Percentiles rank a stretch among this genome's conserved stretches.
These are phyloP conservation scores for Paecilomyces fulvus DNA, from an alignment of 2,329 filamentous ascomycete species.

Conservation along the genomic window DNA sequence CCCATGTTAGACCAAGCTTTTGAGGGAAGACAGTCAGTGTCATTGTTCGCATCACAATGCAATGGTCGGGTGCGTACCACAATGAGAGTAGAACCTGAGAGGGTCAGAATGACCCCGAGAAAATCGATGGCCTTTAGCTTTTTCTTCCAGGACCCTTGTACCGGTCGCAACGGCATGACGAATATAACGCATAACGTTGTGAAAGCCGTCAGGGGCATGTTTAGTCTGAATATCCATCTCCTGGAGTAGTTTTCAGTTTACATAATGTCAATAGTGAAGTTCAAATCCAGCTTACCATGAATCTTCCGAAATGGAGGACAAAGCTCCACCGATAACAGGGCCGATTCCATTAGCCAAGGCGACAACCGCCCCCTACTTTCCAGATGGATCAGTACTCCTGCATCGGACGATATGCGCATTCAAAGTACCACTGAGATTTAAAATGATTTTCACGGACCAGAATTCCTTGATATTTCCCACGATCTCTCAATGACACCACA, in stretches of 20 bases:
- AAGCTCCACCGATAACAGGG: constrained; percentile 45
- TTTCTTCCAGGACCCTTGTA: constrained; percentile 43
- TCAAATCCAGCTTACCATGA: constrained; percentile 27
- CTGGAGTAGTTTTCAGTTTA: constrained; percentile 7
- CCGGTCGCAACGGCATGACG: constrained; percentile 50
- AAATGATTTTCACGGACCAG: neutral
- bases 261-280: neutral
- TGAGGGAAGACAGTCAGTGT: constrained; percentile 34
- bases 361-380: constrained; percentile 42
- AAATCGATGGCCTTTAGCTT: constrained; percentile 48
- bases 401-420: neutral
- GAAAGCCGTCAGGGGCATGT: constrained; percentile 44
- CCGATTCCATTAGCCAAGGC: constrained; percentile 49
- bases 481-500: constrained; percentile 46
- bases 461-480: neutral
- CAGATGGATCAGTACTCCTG: constrained; percentile 16
- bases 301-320: constrained; percentile 38
- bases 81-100: constrained; percentile 25
- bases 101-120: constrained; percentile 38
- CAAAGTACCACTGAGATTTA: neutral
- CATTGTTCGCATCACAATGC: constrained; percentile 8
- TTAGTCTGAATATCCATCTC: constrained; percentile 48
- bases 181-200: constrained; percentile 43
- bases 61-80: constrained; percentile 29
- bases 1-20: constrained; percentile 50